Conservation (phyloP, 1,139 yeast genomes). For the Arxiozyma slooffiae region DNA sequence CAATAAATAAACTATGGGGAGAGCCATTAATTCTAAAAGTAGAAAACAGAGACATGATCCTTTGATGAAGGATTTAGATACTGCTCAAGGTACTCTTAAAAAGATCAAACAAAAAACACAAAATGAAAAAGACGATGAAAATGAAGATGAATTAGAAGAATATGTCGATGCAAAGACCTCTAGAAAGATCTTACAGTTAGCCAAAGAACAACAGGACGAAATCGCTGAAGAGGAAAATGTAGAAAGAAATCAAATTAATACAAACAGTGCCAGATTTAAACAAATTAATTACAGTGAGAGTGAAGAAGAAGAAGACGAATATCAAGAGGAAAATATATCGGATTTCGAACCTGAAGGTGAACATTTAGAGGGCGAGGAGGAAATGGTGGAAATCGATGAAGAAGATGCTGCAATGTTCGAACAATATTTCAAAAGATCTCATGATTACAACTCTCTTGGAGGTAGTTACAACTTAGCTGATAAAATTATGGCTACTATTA, state of each 20-base stretch:
- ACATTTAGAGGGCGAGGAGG: conserved; percentile 45
- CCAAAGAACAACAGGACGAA: conserved; percentile 88
- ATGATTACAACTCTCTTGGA: conserved; percentile 32
- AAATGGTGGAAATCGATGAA: conserved; percentile 50
- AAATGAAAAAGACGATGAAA: conserved; percentile 26
- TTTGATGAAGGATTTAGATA: conserved; percentile 61
- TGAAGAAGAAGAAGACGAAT: conserved; percentile 38
- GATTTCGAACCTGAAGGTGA: conserved; percentile 42
- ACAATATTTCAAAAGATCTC: conserved; percentile 44
- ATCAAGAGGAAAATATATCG: conserved; percentile 42
- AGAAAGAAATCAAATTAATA: conserved; percentile 21
- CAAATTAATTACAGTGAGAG: conserved; percentile 25
- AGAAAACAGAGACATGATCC: conserved; percentile 64
- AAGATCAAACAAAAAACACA: conserved; percentile 27
- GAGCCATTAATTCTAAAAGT: conserved; percentile 43
- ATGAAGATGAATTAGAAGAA: conserved; percentile 36
- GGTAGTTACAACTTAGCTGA: conserved; percentile 71
- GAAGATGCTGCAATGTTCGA: conserved; percentile 65
- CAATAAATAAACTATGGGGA: conserved; percentile 44
- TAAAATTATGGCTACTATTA: conserved; percentile 80
- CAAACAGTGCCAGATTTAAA: conserved; percentile 22
- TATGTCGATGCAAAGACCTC: conserved; percentile 75
- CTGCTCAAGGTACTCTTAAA: conserved; percentile 63
- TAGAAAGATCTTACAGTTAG: conserved; percentile 76
- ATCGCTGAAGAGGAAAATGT: conserved; percentile 38